These are phyloP conservation scores for Ceratobasidium sp. DNA, from an alignment of 1,284 basidiomycete genomes.

Conservation along the genomic window DNA sequence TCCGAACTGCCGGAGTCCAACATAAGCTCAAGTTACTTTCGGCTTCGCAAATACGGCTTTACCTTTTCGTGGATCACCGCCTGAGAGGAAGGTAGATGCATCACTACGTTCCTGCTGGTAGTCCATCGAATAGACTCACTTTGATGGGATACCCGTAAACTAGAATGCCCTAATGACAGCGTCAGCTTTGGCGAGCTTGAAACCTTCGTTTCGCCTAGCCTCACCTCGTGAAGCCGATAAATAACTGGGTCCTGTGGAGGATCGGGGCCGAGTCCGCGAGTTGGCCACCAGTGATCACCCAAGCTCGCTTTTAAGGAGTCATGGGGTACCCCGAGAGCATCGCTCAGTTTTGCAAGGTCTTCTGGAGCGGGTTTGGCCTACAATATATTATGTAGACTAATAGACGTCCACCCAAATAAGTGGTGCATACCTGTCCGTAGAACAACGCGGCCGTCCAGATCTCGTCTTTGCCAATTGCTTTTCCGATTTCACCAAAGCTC, in stretches of 20 bases:
- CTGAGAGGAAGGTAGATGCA: conserved; percentile 48
- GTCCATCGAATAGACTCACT: conserved; percentile 49
- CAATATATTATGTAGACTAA: conserved; percentile 4
- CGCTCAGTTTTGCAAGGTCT: conserved; percentile 63
- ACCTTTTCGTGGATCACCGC: conserved; percentile 89
- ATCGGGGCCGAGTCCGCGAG: conserved; percentile 68
- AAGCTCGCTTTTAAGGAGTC: conserved; percentile 56
- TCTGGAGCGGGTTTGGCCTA: conserved; percentile 72
- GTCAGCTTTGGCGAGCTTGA: background rate
- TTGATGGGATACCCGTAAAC: conserved; percentile 86
- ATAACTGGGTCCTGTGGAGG: conserved; percentile 82
- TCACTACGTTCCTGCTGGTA: background rate
- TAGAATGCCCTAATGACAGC: conserved; percentile 62
- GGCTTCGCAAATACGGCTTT: conserved; percentile 19
- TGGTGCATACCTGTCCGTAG: conserved; percentile 72
- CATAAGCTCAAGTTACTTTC: conserved; percentile 7
- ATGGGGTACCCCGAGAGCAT: conserved; percentile 57
- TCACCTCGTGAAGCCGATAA: conserved; percentile 84
- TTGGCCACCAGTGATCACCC: conserved; percentile 74
- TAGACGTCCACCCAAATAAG: background rate
- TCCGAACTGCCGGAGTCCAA: conserved; percentile 65
- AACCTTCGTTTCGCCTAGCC: conserved; percentile 37
- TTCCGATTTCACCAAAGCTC: conserved; percentile 75
- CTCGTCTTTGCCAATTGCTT: conserved; percentile 76
- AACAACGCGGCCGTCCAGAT: conserved; percentile 89